Evolutionary conservation across 2,329 filamentous ascomycete genomes (phyloP), one percentile per base, ranked within the genome.

Genomic region (Colletotrichum simmondsii): DNA sequence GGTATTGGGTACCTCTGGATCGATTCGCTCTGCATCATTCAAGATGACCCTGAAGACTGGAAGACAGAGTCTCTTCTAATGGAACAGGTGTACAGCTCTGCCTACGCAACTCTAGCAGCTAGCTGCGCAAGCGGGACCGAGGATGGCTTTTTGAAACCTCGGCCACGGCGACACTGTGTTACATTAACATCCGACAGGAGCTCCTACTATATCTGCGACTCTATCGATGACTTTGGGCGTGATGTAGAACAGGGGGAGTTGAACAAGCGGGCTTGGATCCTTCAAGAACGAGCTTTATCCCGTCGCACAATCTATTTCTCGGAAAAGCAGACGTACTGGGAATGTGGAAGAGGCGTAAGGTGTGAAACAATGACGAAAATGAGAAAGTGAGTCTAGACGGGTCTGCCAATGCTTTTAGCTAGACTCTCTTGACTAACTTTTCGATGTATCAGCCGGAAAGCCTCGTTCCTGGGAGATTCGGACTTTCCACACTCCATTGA

Each of bases 271-370:
- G 83, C 79, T 0, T 85, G 84, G 84, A 82, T 84, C 1, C 61
- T 84, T 1, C 83, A 85, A 64, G 84, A 85, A 66, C 77, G 79
- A 8, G 79, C 77, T 0, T 73, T 85, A 0, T 77, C 83, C 0
- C 78, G 79, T 5, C 76, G 84, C 12, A 82, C 80, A 0, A 80
- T 85, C 10, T 82, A 80, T 49, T 86, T 84, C 68, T 79, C 82
- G 0, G 66, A 79, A 1, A 68, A 68, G 0, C 81, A 85, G 70
- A 79, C 80, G 1, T 83, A 84, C 24, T 85, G 78, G 76, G 82
- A 83, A 54, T 85, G 84, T 35, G 80, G 83, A 2, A 63, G 74
- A 0, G 78, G 82, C 1, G 77, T 84, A 0, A 74, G 78, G 2
- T 83, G 80, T 32, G 82, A 84, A 53, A 83, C 79, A 0, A 24